phyloP scores from a whole-genome alignment of 352 stramenopile species.

The Pythium folliculosum region DNA sequence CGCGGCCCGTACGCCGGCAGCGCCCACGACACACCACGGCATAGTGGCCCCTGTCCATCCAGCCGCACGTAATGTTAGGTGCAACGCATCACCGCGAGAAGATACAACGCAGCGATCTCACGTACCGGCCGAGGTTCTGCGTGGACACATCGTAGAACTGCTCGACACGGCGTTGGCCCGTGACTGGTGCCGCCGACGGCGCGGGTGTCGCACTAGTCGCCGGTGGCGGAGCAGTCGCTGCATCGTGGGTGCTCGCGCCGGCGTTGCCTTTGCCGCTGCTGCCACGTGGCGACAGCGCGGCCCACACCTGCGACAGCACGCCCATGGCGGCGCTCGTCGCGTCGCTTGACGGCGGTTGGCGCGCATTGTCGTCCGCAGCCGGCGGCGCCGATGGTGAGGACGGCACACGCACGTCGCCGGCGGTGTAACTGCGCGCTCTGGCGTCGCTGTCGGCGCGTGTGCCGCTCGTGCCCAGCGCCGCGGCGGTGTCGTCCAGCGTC shows the following conservation, averaged over 20 bases:
- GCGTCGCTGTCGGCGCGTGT: conserved; percentile 7
- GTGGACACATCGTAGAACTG: conserved; percentile 61
- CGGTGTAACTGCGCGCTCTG: conserved; percentile 7
- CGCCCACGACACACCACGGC: conserved; percentile 60
- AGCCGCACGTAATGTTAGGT: not conserved
- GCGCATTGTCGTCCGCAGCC: not conserved
- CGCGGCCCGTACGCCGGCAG: conserved; percentile 49
- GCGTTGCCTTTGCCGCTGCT: not conserved
- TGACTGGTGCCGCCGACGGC: conserved; percentile 2
- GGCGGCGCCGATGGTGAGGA: not conserved
- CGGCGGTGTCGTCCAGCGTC: conserved; percentile 10
- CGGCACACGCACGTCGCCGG: conserved; percentile 1
- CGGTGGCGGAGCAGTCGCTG: not conserved
- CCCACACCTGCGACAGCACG: conserved; percentile 31
- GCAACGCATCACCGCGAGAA: not conserved
- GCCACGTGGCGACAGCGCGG: conserved; percentile 24
- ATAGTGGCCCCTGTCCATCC: conserved; percentile 57
- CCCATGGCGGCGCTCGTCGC: conserved; percentile 11
- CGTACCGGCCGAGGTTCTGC: conserved; percentile 50
- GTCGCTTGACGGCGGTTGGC: conserved; percentile 1
- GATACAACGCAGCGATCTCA: not conserved
- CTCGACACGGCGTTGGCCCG: conserved; percentile 39
- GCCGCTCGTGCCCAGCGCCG: not conserved
- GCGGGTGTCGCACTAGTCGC: not conserved
- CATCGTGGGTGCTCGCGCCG: not conserved